These are phyloP conservation scores for Puccinia polysora DNA, from an alignment of 1,284 basidiomycete species.

Conservation along the genomic window DNA sequence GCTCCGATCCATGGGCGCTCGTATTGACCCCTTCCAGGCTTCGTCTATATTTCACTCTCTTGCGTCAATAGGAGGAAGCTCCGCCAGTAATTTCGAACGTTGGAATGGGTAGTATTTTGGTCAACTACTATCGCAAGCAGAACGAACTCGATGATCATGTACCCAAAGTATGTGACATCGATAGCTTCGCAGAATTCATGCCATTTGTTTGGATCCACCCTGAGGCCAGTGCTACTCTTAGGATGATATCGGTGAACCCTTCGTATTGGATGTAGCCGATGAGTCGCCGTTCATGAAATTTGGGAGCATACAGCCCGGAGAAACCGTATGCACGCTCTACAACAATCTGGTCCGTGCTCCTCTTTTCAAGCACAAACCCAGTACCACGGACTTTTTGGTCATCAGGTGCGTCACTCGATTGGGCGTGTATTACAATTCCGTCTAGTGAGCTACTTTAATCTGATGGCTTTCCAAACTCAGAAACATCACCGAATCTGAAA, in stretches of 20 bases:
- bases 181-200: neutral
- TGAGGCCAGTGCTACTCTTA: constrained; percentile 50
- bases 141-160: constrained; percentile 88
- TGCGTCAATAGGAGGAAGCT: constrained; percentile 72
- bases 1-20: no score
- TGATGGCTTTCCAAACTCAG: constrained; percentile 56
- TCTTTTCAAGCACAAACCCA: constrained; percentile 83
- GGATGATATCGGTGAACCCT: constrained; percentile 89
- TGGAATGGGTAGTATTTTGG: constrained; percentile 94
- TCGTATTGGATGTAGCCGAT: constrained; percentile 90
- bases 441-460: neutral
- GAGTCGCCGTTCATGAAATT: constrained; percentile 98
- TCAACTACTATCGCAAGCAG: constrained; percentile 98
- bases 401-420: constrained; percentile 62
- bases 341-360: constrained; percentile 94
- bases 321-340: constrained; percentile 87
- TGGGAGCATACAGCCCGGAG: constrained; percentile 85
- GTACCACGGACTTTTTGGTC: constrained; percentile 84
- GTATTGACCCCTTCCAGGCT: no score
- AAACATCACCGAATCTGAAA: constrained; percentile 80
- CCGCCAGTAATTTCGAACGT: constrained; percentile 91
- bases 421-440: neutral
- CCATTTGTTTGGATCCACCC: neutral
- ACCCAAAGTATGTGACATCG: constrained; percentile 64
- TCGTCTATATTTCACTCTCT: neutral